phyloP scores from a whole-genome alignment of 768 basidiomycete species.

The Kwoniella sp. region DNA sequence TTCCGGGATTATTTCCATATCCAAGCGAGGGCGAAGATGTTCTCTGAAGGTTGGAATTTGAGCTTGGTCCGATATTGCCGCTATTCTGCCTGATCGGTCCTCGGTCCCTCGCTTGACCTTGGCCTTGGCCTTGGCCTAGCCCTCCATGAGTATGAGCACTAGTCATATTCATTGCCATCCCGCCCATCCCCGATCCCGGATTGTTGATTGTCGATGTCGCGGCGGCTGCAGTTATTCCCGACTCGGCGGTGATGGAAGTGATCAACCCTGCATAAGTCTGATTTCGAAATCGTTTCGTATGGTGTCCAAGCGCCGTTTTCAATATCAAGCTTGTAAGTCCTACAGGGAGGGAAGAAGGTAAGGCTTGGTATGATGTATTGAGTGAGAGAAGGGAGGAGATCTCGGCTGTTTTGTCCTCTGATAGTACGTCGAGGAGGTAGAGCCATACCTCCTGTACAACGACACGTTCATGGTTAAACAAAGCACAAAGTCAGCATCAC shows the following conservation, averaged over 20 bases:
- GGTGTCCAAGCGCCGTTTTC: conserved; percentile 44
- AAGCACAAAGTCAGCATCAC: background rate
- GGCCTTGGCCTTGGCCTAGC: background rate
- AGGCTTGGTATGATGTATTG: conserved; percentile 31
- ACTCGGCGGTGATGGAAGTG: conserved; percentile 42
- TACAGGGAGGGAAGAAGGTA: conserved; percentile 35
- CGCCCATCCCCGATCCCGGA: too few species aligned
- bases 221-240: background rate
- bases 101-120: background rate
- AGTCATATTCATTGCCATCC: background rate
- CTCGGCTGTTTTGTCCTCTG: conserved; percentile 45
- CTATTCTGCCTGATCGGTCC: conserved; percentile 1
- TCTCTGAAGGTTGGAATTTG: too few species aligned
- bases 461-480: background rate
- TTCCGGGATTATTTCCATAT: too few species aligned
- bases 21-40: too few species aligned
- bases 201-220: too few species aligned
- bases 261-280: conserved; percentile 51
- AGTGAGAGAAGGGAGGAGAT: conserved; percentile 40
- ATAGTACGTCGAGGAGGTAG: conserved; percentile 46
- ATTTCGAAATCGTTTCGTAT: conserved; percentile 44
- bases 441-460: conserved; percentile 49
- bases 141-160: background rate
- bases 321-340: conserved; percentile 29
- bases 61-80: background rate